These are phyloP conservation scores for Puccinia hordei DNA, from an alignment of 1,284 basidiomycete species.

Conservation along the genomic window DNA sequence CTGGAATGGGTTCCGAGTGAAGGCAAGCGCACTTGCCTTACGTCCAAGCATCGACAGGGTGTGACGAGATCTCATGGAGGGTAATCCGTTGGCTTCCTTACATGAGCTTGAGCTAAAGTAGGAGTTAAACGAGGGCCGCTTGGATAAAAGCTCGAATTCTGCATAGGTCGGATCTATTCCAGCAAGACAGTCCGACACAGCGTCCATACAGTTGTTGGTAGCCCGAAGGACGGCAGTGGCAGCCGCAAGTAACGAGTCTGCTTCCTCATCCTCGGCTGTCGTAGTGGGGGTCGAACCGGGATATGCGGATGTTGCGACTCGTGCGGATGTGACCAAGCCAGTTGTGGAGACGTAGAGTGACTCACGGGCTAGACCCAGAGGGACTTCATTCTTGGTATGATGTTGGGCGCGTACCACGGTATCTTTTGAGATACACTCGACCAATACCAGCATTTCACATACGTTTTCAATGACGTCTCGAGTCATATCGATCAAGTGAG, in stretches of 20 bases:
- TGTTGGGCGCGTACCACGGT: constrained; percentile 20
- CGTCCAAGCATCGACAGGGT: constrained; percentile 41
- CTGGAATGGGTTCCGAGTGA: neutral
- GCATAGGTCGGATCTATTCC: neutral
- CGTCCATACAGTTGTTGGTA: constrained; percentile 81
- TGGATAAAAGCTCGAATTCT: constrained; percentile 18
- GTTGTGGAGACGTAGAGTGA: constrained; percentile 81
- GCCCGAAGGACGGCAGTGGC: constrained; percentile 84
- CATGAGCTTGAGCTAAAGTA: neutral
- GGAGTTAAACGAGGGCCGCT: neutral
- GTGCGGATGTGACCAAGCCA: constrained; percentile 82
- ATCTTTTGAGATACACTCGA: constrained; percentile 78
- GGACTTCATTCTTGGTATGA: neutral
- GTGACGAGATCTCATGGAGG: constrained; percentile 18
- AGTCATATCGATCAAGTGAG: constrained; percentile 89
- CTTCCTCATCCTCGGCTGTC: constrained; percentile 72
- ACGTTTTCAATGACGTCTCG: constrained; percentile 90
- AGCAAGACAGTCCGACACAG: constrained; percentile 66
- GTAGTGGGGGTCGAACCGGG: neutral
- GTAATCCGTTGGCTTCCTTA: neutral
- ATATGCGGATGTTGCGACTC: constrained; percentile 62
- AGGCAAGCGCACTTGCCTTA: constrained; percentile 17
- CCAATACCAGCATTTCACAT: constrained; percentile 84
- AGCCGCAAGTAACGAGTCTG: constrained; percentile 72
- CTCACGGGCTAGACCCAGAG: constrained; percentile 60